Evolutionary conservation across 2,329 filamentous ascomycete genomes (phyloP).

Genomic region (Stagonosporopsis rhizophila): DNA sequence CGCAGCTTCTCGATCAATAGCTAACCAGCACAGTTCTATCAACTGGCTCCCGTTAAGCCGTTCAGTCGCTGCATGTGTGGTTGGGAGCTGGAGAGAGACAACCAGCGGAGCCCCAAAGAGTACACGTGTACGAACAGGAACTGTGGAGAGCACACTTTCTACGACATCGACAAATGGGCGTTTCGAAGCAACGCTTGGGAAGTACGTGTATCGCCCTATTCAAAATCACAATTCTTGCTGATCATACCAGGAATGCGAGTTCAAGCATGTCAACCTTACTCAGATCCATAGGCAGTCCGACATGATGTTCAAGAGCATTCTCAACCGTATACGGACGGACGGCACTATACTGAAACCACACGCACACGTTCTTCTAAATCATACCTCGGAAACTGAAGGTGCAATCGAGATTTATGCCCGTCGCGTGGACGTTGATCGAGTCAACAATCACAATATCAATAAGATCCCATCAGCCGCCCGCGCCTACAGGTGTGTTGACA

Average conservation of each 20-base stretch:
- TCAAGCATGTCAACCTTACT: slow-evolving; percentile 61
- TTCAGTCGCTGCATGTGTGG: slow-evolving; percentile 64
- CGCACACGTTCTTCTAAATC: slow-evolving; percentile 46
- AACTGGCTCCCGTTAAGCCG: slow-evolving; percentile 64
- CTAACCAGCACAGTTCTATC: slow-evolving; percentile 33
- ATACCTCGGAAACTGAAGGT: slow-evolving; percentile 51
- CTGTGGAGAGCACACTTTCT: slow-evolving; percentile 47
- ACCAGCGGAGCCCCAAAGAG: slow-evolving; percentile 9
- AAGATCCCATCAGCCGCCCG: slow-evolving; percentile 34
- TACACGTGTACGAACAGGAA: slow-evolving; percentile 29
- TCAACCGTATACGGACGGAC: slow-evolving; percentile 61
- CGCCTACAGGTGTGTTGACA: slow-evolving; percentile 49
- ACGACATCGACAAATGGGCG: slow-evolving; percentile 65
- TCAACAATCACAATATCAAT: slow-evolving; percentile 46
- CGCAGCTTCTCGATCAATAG: background rate
- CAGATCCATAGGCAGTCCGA: slow-evolving; percentile 67
- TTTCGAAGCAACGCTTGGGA: slow-evolving; percentile 65
- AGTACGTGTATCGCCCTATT: slow-evolving; percentile 14
- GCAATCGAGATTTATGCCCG: slow-evolving; percentile 58
- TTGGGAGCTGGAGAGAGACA: slow-evolving; percentile 32
- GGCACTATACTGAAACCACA: slow-evolving; percentile 49
- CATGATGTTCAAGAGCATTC: slow-evolving; percentile 59
- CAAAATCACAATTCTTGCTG: background rate
- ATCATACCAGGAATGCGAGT: slow-evolving; percentile 54
- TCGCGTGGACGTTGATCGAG: slow-evolving; percentile 41